phyloP scores from a whole-genome alignment of 2,329 filamentous ascomycete species.

The Aspergillus fumigatiaffinis region DNA sequence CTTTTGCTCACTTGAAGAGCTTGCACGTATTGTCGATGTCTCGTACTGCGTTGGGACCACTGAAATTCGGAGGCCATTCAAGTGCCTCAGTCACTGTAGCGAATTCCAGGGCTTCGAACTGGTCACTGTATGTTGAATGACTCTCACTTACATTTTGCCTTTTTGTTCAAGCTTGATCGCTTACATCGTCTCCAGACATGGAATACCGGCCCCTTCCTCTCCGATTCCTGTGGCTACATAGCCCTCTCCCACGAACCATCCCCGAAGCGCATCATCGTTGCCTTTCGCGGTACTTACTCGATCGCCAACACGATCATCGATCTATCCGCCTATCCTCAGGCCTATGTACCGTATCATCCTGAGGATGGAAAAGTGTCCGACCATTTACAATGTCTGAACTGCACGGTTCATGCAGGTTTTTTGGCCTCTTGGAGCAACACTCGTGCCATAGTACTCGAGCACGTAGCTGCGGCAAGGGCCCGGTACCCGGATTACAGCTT shows the following conservation, averaged over 20 bases:
- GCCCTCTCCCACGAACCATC: slow-evolving; percentile 70
- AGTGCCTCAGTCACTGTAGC: slow-evolving; percentile 75
- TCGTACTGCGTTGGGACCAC: slow-evolving; percentile 86
- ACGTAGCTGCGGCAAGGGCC: slow-evolving; percentile 57
- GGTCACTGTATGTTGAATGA: slow-evolving; percentile 49
- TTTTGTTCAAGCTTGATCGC: neutral
- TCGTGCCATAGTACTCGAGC: slow-evolving; percentile 63
- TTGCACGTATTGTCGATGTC: slow-evolving; percentile 89
- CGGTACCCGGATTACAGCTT: slow-evolving; percentile 68
- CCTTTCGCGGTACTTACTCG: slow-evolving; percentile 92
- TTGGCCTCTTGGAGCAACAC: slow-evolving; percentile 78
- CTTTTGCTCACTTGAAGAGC: slow-evolving; percentile 78
- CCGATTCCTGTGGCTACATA: slow-evolving; percentile 91
- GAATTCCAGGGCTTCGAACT: slow-evolving; percentile 80
- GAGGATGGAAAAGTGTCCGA: slow-evolving; percentile 37
- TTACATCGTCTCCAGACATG: slow-evolving; percentile 55
- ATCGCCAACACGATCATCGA: slow-evolving; percentile 88
- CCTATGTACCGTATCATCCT: slow-evolving; percentile 80
- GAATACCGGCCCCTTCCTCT: slow-evolving; percentile 82
- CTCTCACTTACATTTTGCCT: neutral
- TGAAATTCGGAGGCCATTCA: slow-evolving; percentile 78
- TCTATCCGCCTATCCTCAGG: slow-evolving; percentile 81
- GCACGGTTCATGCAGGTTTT: slow-evolving; percentile 90
- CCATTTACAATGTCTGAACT: slow-evolving; percentile 68
- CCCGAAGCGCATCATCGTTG: slow-evolving; percentile 68